Evolutionary conservation across 2,329 filamentous ascomycete genomes (phyloP), one percentile per base, ranked within the genome.

Genomic region (Penicillium italicum): DNA sequence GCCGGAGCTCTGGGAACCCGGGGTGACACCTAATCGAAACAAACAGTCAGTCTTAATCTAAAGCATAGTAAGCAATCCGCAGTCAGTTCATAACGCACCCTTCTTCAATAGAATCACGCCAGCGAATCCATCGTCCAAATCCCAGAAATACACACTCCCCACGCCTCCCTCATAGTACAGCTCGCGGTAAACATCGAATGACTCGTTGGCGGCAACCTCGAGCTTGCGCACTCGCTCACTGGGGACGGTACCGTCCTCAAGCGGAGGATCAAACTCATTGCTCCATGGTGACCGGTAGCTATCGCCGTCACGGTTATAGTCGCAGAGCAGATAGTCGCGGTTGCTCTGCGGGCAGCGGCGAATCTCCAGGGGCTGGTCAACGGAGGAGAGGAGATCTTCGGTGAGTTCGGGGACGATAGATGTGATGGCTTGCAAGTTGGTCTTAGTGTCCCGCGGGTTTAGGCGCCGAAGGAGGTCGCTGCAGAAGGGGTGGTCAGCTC

Each of bases 231-330:
- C 90, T 54, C 91, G 82, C 75, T 97, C 94, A 67, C 89, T 93
- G 0, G 93, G 93, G 12, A 95, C 85, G 1, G 91, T 90, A 1
- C 91, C 90, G 71, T 96, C 92, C 46, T 89, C 87, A 57, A 96
- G 82, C 14, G 91, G 89, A 18, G 93, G 94, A 73, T 97, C 91
- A 75, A 99, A 99, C 76, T 96, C 89, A 78, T 97, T 97, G 78
- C 88, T 94, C 94, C 94, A 99, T n/a, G 94, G 94, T 63, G 90
- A 96, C 60, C 94, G 89, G 83, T 96, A 96, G 77, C 89, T 95
- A 79, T 97, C 93, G 60, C 94, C 94, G 77, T 99, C 94, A 62
- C 94, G 92, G 82, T 99, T 99, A 83, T 99, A 99, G 83, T 99
- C 94, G 82, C 94, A 99, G 69, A 97, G 89, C 49, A 99, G 85